Base-by-base conservation (phyloP, 2,329 filamentous ascomycete species). In the Fusarium anguioides region DNA sequence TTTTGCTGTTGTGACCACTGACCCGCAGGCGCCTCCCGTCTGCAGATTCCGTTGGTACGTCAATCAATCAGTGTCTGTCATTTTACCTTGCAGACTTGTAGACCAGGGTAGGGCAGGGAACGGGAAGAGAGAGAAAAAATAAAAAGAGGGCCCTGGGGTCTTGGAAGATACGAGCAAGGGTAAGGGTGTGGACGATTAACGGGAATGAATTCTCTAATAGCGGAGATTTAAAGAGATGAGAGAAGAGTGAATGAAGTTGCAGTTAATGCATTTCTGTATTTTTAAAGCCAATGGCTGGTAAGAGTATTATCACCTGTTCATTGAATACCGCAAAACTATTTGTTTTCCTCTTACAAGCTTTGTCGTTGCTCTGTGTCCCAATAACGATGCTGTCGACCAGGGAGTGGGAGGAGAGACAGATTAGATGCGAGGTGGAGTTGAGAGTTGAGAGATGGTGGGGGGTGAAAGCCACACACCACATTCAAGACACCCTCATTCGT, bases 81-180 rank as follows among this genome's bases (percentile, higher is more conserved):
- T 46, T 45, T n/a, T n/a, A n/a, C n/a, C n/a, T n/a, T 39, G 17
- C 29, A 31, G 14, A 8, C 29, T n/a, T n/a, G n/a, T 14, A 31
- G 27, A 11, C 27, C 27, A 63, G 37, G 58, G 60, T 57, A 26
- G 24, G 26, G 33, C 50, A 64, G 39, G 59, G 60, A 63, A 49
- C 20, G 23, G 40, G 48, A 24, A 27, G 36, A 51, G 47, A 33
- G 48, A 52, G 46, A 42, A 61, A 42, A 61, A 66, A 44, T n/a
- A 57, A 69, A 68, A 64, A 66, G 60, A 61, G 64, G 58, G 45
- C 59, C 65, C 60, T 27, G 46, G 65, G 65, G 60, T 61, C 64
- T 53, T 29, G 11, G n/a, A n/a, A 29, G 27, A 29, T 29, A 29
- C 62, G 58, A 8, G 33, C 36, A 42, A 42, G 47, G 47, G 21